Percentiles rank a stretch among this genome's conserved stretches.
Conservation (phyloP, 768 basidiomycete species). For the Pleurotus ostreatus region DNA sequence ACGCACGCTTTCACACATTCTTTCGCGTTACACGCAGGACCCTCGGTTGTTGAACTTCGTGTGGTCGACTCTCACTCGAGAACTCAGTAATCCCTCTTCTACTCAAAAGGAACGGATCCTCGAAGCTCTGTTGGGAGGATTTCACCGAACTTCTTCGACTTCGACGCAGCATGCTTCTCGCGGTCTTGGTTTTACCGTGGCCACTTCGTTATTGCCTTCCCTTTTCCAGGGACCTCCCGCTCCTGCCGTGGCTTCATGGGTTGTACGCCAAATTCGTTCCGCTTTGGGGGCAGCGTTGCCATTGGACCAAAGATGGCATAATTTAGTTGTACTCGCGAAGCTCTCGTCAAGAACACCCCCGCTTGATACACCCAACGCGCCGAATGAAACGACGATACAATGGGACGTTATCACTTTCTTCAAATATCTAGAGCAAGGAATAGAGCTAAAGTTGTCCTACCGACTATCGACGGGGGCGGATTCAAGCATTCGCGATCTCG, state of each 20-base stretch:
- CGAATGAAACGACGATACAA: not conserved
- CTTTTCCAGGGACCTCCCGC: not conserved
- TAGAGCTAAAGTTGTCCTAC: not conserved
- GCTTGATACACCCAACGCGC: not conserved
- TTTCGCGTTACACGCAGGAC: conserved; percentile 30
- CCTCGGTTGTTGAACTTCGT: conserved; percentile 34
- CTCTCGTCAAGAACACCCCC: conserved; percentile 12
- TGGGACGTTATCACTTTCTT: not conserved
- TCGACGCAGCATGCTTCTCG: conserved; percentile 5
- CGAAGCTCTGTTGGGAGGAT: conserved; percentile 30
- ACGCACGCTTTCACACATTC: conserved; percentile 29
- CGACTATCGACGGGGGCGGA: not conserved
- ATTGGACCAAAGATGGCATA: conserved; percentile 36
- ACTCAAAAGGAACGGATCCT: conserved; percentile 29
- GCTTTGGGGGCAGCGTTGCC: conserved; percentile 27
- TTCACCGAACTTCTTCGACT: conserved; percentile 7
- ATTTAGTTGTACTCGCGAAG: conserved; percentile 34
- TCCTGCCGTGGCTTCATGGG: not conserved
- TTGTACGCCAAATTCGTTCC: not conserved
- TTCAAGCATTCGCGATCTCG: conserved; percentile 15
- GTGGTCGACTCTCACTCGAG: conserved; percentile 31
- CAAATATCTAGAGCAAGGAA: not conserved
- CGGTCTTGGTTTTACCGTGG: conserved; percentile 18
- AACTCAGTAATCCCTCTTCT: conserved; percentile 20
- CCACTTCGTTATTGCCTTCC: conserved; percentile 21